Base-by-base conservation (phyloP, 805 yeast species). In the Brettanomyces bruxellensis region DNA sequence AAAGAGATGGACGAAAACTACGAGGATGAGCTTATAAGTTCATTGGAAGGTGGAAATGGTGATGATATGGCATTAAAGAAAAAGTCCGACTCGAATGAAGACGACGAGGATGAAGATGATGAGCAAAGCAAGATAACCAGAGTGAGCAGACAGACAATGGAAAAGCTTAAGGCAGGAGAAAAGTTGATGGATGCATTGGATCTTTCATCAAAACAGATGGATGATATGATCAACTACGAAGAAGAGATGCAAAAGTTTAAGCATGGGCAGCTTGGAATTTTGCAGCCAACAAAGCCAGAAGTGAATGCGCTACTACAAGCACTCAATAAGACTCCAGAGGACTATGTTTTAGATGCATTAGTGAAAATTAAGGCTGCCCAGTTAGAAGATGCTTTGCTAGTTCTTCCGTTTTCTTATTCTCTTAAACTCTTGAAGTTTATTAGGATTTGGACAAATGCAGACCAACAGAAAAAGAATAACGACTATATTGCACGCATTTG, bases 91-190 rank as follows among this genome's bases (percentile, higher is more conserved):
- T 9, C 11, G 7, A 28, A 28, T 28, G 14, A n/a, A 13, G 24
- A 25, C 28, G 67, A 58, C 8, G 71, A 60, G 11, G 70, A 56
- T 2, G 67, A 60, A 7, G 70, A 58, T 3, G 75, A 67, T 4
- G 73, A 67, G 12, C 63, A 54, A 3, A 82, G 76, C 49, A 85
- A 78, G 44, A 81, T 75, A 4, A 72, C 76, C 5, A 75, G 75
- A 46, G 97, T 87, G 14, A 74, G 78, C 34, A 82, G 83, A 55
- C 96, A 90, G 64, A 88, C 96, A 0, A 70, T 82, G 60, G 99
- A 93, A 57, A 85, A 96, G 2, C 73, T 93, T 59, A 91, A 91
- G 64, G 93, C 96, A 1, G 96, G 98, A 52, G 99, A 91, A 65
- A 83, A 83, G 57, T 66, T 91, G 42, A 82, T 87, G 77, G 98